Evolutionary conservation across 768 basidiomycete genomes (phyloP).

Genomic region (Clavulina sp.): DNA sequence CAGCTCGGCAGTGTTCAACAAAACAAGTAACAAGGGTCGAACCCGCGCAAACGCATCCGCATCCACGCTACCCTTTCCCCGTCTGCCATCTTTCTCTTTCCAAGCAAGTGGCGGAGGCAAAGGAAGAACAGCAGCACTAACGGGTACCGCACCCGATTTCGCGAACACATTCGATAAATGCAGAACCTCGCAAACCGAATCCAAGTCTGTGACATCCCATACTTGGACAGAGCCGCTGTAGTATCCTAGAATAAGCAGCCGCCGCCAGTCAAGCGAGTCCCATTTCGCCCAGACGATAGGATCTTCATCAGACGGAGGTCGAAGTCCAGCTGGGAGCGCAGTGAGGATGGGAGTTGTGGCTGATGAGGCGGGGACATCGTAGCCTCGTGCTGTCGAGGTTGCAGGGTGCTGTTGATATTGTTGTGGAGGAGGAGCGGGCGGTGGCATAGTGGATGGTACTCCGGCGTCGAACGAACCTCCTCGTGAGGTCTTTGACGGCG

Average conservation of each 20-base stretch:
- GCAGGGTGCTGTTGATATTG: too few relatives aligned
- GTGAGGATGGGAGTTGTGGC: too few relatives aligned
- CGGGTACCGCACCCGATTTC: constrained; percentile 6
- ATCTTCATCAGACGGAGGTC: constrained; percentile 13
- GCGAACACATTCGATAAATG: constrained; percentile 23
- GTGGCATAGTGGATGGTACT: too few relatives aligned
- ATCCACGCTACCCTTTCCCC: constrained; percentile 21
- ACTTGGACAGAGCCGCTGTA: constrained; percentile 31
- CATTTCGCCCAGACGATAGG: constrained; percentile 29
- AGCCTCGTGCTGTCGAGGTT: too few relatives aligned
- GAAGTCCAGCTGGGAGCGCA: neutral
- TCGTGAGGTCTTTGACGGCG: too few relatives aligned
- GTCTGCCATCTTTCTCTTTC: constrained; percentile 14
- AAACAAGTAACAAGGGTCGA: constrained; percentile 8
- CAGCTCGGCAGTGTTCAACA: constrained; percentile 13
- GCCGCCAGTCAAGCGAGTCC: constrained; percentile 24
- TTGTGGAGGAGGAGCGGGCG: too few relatives aligned
- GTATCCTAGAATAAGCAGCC: constrained; percentile 39
- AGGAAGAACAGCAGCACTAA: constrained; percentile 15
- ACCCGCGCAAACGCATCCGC: constrained; percentile 13
- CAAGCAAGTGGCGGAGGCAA: constrained; percentile 24
- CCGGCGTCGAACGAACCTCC: too few relatives aligned
- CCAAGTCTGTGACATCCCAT: constrained; percentile 44
- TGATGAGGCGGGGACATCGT: too few relatives aligned
- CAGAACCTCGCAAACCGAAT: constrained; percentile 33